Conservation (phyloP, 441 rosid genomes). For the Pelargonium citronellum region DNA sequence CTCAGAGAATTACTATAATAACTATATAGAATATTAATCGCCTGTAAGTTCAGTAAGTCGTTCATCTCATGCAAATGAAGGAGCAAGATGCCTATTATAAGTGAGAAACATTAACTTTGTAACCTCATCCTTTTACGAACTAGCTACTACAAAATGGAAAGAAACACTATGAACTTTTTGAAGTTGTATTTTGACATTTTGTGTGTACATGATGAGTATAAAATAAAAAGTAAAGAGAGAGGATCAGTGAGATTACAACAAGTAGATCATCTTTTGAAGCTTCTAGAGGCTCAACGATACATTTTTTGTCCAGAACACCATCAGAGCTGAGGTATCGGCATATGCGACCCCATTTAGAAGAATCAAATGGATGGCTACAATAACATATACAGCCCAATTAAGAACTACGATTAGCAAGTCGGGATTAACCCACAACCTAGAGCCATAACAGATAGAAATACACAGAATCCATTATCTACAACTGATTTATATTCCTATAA, state of each 20-base stretch:
- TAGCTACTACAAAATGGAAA: background rate
- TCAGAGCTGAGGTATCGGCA: constrained; percentile 52
- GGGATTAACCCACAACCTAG: background rate
- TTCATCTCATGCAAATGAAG: background rate
- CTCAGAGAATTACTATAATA: background rate
- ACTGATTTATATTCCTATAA: background rate
- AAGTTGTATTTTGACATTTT: background rate
- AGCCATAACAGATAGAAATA: background rate
- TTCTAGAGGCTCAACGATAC: constrained; percentile 69
- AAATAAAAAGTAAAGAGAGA: background rate
- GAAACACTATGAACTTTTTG: background rate
- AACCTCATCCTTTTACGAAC: background rate
- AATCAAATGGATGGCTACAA: constrained; percentile 89
- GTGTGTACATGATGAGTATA: background rate
- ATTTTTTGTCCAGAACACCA: constrained; percentile 46
- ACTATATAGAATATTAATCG: background rate
- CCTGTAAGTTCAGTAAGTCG: background rate
- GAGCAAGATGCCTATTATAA: background rate
- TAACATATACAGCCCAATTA: constrained; percentile 10
- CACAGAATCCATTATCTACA: background rate
- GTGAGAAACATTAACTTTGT: background rate
- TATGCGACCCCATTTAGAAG: constrained; percentile 86
- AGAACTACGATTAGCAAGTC: constrained; percentile 6
- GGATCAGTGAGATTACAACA: constrained; percentile 48
- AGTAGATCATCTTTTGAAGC: constrained; percentile 78